These are phyloP conservation scores for Phytophthora tentaculata DNA, from an alignment of 352 stramenopile species.

Conservation along the genomic window DNA sequence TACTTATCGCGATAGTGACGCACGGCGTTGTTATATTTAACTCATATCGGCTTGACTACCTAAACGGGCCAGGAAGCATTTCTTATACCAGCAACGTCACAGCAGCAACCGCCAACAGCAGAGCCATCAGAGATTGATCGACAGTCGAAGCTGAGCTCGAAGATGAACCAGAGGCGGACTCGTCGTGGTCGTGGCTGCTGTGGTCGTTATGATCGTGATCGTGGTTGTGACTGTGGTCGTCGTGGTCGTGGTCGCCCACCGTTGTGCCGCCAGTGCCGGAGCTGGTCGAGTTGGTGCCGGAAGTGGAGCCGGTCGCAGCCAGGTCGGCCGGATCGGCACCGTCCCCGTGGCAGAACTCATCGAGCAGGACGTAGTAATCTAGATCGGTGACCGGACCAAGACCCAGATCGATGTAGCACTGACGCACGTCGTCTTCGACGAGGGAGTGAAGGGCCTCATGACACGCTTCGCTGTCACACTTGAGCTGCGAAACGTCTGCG, in stretches of 20 bases:
- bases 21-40: too few relatives aligned
- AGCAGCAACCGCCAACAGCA: not conserved
- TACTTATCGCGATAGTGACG: too few relatives aligned
- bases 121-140: not conserved
- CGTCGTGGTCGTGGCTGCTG: not conserved
- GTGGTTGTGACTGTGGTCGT: not conserved
- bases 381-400: conserved; percentile 39
- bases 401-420: conserved; percentile 43
- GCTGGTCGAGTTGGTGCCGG: conserved; percentile 23
- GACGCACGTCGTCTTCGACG: conserved; percentile 44
- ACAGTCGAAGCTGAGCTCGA: not conserved
- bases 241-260: not conserved
- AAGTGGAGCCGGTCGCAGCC: conserved; percentile 8
- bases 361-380: conserved; percentile 46
- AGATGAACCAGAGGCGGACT: not conserved
- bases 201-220: not conserved
- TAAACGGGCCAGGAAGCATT: not conserved
- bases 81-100: not conserved
- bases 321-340: conserved; percentile 41
- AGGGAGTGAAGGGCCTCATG: conserved; percentile 47
- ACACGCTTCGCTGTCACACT: conserved; percentile 43
- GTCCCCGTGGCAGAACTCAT: conserved; percentile 51
- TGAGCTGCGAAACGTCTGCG: conserved; percentile 44
- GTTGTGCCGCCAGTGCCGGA: conserved; percentile 3
- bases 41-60: too few relatives aligned